Base-by-base conservation (phyloP, 257 asterid species). In the Rubia yunnanensis region DNA sequence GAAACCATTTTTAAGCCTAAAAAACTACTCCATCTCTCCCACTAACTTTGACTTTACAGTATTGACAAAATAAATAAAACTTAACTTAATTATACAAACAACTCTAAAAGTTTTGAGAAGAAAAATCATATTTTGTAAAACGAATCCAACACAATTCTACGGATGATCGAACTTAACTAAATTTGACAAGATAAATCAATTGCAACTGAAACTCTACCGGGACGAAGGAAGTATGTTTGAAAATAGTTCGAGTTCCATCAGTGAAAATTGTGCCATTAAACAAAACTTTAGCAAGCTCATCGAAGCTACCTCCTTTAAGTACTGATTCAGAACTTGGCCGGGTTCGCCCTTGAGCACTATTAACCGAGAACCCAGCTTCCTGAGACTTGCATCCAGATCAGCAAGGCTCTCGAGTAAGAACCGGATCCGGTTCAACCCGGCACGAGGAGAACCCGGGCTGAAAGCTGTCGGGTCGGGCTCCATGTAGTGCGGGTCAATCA, bases 401-500 rank as follows among this genome's bases (percentile, higher is more conserved):
- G 24, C 82, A 61, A 92, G 82, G 72, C 95, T 84, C 79, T 92
- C 88, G 4, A 92, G 89, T 79, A 92, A 58, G 76, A 92, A 92
- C 57, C 85, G 71, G 46, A 92, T 89, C 64, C 98, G 78, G 73
- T 87, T 92, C 95, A 89, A 70, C 39, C 97, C 97, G 63, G 96
- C 83, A 17, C 79, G 86, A 3, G 72, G 60, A 46, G 98, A 92
- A 3, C 98, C 98, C 23, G 76, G 81, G 5, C 95, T 85, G 62
- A 81, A 89, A 0, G 86, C 86, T 23, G 63, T 70, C 5, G 82
- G 87, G 31, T 92, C 96, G 18, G 96, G 96, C 64, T 83, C 91
- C 98, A 92, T 92, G 57, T 87, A 92, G 70, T 82, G 96, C 66
- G 98, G 96, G 82, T 92, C 98, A 72, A 92, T 89, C 38, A 89